Percentiles rank a stretch among this genome's conserved stretches.
Evolutionary conservation across 2,329 filamentous ascomycete species (phyloP).

Genomic region (Epichloe elymi): DNA sequence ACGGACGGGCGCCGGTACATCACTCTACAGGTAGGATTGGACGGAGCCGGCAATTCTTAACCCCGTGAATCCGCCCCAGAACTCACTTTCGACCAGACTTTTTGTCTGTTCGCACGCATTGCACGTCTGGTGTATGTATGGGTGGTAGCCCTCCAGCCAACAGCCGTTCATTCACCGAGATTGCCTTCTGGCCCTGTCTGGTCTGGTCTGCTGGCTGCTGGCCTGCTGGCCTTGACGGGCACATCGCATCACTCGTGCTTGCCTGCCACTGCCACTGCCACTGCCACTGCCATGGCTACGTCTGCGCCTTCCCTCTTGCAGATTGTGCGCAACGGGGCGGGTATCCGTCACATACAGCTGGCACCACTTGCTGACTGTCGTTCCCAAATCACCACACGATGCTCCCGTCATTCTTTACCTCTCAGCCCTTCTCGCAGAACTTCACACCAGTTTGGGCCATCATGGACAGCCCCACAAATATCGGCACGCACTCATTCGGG

Average conservation of each 20-base stretch:
- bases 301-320: background rate
- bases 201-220: background rate
- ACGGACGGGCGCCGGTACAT: no score
- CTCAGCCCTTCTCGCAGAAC: background rate
- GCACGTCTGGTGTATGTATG: no score
- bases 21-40: background rate
- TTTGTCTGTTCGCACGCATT: no score
- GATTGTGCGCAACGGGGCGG: background rate
- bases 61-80: background rate
- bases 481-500: conserved; percentile 12
- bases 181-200: background rate
- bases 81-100: no score
- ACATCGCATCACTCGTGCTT: background rate
- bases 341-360: background rate
- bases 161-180: no score
- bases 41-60: conserved; percentile 7
- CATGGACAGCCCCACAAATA: background rate
- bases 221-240: background rate
- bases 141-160: background rate
- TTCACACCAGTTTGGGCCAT: background rate
- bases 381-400: conserved; percentile 2
- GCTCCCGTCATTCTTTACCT: background rate
- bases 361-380: background rate
- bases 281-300: background rate
- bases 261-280: background rate